Conservation (phyloP, 495 filamentous ascomycete species). For the Penicillium manginii region DNA sequence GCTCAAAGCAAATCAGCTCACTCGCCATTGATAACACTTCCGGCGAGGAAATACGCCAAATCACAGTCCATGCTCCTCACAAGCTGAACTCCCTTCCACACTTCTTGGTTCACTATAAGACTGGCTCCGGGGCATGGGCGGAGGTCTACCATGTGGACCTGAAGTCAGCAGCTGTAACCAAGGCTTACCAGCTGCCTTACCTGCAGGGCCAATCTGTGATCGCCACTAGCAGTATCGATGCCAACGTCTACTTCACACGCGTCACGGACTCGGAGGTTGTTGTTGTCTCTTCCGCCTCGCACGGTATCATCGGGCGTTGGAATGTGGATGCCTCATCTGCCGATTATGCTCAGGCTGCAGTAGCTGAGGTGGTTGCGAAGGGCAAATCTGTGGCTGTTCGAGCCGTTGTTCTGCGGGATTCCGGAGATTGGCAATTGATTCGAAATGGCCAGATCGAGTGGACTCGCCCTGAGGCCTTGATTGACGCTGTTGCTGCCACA, state of each 20-base stretch:
- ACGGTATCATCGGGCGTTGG: conserved; percentile 77
- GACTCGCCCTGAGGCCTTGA: conserved; percentile 80
- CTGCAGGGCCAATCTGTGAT: conserved; percentile 71
- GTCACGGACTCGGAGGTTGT: conserved; percentile 71
- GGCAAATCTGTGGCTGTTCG: conserved; percentile 71
- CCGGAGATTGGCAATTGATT: conserved; percentile 82
- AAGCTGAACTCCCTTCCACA: conserved; percentile 70
- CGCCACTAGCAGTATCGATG: conserved; percentile 73
- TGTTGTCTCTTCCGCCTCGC: conserved; percentile 75
- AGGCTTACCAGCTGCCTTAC: conserved; percentile 76
- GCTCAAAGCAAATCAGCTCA: conserved; percentile 62
- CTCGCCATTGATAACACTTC: conserved; percentile 54
- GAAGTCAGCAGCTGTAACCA: conserved; percentile 62
- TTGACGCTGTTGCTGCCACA: conserved; percentile 71
- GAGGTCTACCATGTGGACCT: conserved; percentile 85
- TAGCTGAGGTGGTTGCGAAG: conserved; percentile 80
- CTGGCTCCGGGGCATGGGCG: conserved; percentile 70
- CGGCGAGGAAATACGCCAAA: conserved; percentile 63
- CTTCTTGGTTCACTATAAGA: conserved; percentile 84
- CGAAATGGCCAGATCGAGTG: conserved; percentile 81
- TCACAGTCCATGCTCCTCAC: conserved; percentile 74
- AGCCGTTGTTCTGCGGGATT: conserved; percentile 67
- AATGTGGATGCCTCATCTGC: conserved; percentile 48
- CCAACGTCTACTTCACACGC: conserved; percentile 87
- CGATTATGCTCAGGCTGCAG: conserved; percentile 61